Evolutionary conservation across 139 green algal genomes (phyloP).

Genomic region (Mesotaenium endlicherianum): DNA sequence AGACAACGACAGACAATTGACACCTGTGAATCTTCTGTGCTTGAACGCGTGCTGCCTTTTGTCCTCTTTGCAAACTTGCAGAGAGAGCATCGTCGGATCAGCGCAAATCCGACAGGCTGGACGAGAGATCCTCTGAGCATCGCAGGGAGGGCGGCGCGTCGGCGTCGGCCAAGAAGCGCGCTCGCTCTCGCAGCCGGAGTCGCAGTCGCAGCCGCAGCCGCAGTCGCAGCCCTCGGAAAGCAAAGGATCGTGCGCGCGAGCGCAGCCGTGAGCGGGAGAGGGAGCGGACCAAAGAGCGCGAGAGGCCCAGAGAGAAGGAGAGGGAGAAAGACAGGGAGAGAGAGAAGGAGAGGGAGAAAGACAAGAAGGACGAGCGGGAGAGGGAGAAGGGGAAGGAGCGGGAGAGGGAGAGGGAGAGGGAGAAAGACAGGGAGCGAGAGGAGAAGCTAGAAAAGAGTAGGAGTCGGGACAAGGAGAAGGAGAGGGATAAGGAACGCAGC

Average conservation of each 20-base stretch:
- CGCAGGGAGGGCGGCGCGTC: slow-evolving; percentile 4
- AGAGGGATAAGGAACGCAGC: background rate
- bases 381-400: slow-evolving; percentile 34
- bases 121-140: background rate
- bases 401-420: slow-evolving; percentile 27
- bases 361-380: slow-evolving; percentile 5
- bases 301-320: slow-evolving; percentile 8
- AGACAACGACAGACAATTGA: no score
- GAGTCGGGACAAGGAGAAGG: slow-evolving; percentile 6
- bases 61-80: no score
- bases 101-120: no score
- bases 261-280: slow-evolving; percentile 5
- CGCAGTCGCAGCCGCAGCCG: slow-evolving; percentile 4
- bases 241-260: background rate
- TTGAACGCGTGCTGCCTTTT: no score
- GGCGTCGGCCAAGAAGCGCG: background rate
- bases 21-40: no score
- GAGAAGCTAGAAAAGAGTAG: slow-evolving; percentile 23
- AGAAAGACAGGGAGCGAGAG: slow-evolving; percentile 18
- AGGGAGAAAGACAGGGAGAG: slow-evolving; percentile 5
- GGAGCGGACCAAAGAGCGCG: slow-evolving; percentile 24
- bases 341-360: slow-evolving; percentile 36
- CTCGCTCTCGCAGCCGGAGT: background rate
- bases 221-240: background rate
- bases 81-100: no score